Conservation (phyloP, 345 rosid genomes). For the Brassica carinata region DNA sequence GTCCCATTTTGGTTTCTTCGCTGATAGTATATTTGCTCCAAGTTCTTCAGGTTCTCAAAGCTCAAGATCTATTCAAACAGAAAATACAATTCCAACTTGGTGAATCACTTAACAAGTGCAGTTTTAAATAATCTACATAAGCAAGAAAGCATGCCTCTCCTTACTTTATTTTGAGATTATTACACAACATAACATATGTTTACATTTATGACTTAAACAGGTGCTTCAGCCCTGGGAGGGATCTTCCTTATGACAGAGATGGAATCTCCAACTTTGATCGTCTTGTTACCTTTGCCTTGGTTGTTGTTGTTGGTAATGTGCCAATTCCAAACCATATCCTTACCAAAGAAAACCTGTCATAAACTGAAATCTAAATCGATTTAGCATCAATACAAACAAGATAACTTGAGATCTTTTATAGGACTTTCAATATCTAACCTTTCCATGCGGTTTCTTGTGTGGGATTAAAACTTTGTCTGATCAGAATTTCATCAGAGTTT, state of each 20-base stretch:
- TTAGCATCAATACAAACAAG: neutral
- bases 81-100: too few relatives aligned
- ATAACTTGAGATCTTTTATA: neutral
- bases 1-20: neutral
- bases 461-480: conserved; percentile 76
- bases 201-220: conserved; percentile 41
- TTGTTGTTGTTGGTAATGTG: conserved; percentile 41
- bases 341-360: conserved; percentile 74
- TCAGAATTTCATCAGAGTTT: conserved; percentile 61
- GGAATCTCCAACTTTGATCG: conserved; percentile 73
- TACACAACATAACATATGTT: conserved; percentile 18
- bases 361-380: neutral
- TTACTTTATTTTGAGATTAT: conserved; percentile 8
- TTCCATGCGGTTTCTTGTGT: conserved; percentile 59
- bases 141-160: neutral
- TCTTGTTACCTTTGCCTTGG: conserved; percentile 50
- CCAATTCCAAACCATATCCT: conserved; percentile 51
- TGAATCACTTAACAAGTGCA: too few relatives aligned
- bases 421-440: conserved; percentile 45
- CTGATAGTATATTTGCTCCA: too few relatives aligned
- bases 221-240: conserved; percentile 55
- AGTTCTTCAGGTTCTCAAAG: too few relatives aligned
- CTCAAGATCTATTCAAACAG: too few relatives aligned
- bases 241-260: conserved; percentile 47
- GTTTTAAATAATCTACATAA: too few relatives aligned